A percentile compares a stretch with the other conserved stretches of the same genome.
phyloP scores from a whole-genome alignment of 352 stramenopile genomes.

The Phytophthora sansomeana region DNA sequence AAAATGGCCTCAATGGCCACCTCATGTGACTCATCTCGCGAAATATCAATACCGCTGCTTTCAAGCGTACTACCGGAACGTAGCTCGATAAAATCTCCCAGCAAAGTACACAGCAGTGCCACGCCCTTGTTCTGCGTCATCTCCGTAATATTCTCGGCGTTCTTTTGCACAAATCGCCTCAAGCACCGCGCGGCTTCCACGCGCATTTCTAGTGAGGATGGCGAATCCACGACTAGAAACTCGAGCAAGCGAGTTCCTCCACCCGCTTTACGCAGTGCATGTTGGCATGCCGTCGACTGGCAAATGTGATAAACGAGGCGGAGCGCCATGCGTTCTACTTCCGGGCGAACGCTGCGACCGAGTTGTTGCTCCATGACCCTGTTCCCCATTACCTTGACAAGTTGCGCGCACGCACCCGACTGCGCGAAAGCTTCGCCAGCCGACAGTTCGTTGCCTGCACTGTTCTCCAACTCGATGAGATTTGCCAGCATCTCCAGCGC shows the following conservation, averaged over 20 bases:
- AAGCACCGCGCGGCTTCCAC: constrained; percentile 77
- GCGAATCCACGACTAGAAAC: constrained; percentile 61
- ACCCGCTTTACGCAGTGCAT: constrained; percentile 67
- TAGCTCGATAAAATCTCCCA: constrained; percentile 68
- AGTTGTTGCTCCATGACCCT: constrained; percentile 63
- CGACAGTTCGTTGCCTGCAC: constrained; percentile 66
- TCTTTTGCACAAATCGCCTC: constrained; percentile 79
- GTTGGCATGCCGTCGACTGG: constrained; percentile 70
- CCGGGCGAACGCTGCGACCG: constrained; percentile 46
- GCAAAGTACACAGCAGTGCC: constrained; percentile 53
- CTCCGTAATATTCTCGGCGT: constrained; percentile 75
- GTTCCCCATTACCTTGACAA: constrained; percentile 75
- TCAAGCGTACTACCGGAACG: constrained; percentile 39
- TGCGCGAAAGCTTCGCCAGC: constrained; percentile 74
- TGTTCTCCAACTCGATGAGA: constrained; percentile 79
- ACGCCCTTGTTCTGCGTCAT: constrained; percentile 66
- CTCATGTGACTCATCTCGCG: constrained; percentile 67
- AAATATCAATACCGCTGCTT: constrained; percentile 23
- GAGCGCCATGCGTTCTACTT: constrained; percentile 78
- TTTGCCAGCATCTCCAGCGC: constrained; percentile 81
- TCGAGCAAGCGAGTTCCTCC: constrained; percentile 60
- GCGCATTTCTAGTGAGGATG: constrained; percentile 58
- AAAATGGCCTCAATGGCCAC: constrained; percentile 78
- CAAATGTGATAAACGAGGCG: constrained; percentile 81
- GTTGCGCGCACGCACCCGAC: constrained; percentile 56